Evolutionary conservation across 2,329 filamentous ascomycete genomes (phyloP).

Genomic region (Chrysosporium keratinophilum): DNA sequence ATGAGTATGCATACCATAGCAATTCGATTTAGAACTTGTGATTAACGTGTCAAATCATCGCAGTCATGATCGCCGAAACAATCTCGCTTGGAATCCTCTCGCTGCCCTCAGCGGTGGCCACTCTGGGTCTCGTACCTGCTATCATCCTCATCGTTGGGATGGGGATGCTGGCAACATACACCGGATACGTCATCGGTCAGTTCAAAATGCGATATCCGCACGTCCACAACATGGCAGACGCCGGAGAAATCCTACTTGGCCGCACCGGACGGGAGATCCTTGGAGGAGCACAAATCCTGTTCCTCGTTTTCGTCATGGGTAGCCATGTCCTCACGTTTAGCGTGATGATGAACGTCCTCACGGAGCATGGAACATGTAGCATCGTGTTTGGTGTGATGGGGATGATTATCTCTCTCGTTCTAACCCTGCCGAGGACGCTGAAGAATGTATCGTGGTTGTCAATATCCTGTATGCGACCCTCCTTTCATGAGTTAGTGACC

Average conservation of each 20-base stretch:
- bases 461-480: conserved; percentile 41
- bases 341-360: conserved; percentile 57
- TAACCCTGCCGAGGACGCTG: conserved; percentile 53
- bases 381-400: conserved; percentile 55
- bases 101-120: conserved; percentile 44
- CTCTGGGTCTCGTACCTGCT: conserved; percentile 45
- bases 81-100: conserved; percentile 49
- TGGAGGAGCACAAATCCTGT: conserved; percentile 51
- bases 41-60: neutral
- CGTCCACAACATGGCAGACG: conserved; percentile 58
- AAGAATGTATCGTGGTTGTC: conserved; percentile 54
- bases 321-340: conserved; percentile 63
- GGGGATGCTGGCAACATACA: conserved; percentile 49
- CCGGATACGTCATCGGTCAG: conserved; percentile 50
- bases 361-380: conserved; percentile 51
- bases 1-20: conserved; percentile 25
- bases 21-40: neutral
- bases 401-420: conserved; percentile 47
- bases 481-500: neutral
- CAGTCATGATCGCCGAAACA: conserved; percentile 51
- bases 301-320: conserved; percentile 59
- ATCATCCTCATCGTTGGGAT: conserved; percentile 45
- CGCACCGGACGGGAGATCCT: conserved; percentile 52
- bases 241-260: conserved; percentile 53
- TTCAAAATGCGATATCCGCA: conserved; percentile 49